phyloP scores from a whole-genome alignment of 441 rosid species.

The Aleurites moluccanus region DNA sequence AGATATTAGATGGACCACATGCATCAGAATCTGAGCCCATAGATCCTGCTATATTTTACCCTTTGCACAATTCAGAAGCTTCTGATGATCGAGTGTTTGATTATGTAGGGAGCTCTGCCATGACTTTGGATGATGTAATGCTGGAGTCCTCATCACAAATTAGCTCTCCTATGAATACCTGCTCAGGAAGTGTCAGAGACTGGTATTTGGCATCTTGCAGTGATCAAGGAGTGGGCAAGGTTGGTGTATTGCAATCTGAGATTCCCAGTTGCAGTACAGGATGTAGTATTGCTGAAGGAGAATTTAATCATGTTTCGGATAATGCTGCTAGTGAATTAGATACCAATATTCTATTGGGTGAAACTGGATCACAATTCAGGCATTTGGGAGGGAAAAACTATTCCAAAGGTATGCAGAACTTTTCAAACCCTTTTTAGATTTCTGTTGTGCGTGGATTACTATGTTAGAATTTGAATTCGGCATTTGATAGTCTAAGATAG shows the following conservation, averaged over 20 bases:
- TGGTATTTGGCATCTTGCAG: slow-evolving; percentile 35
- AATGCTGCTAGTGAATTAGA: slow-evolving; percentile 28
- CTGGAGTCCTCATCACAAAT: slow-evolving; percentile 31
- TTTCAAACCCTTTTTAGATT: background rate
- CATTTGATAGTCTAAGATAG: slow-evolving; percentile 8
- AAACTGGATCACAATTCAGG: slow-evolving; percentile 32
- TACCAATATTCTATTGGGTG: slow-evolving; percentile 24
- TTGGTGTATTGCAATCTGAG: slow-evolving; percentile 40
- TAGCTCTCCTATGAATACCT: slow-evolving; percentile 36
- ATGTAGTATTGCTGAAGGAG: slow-evolving; percentile 44
- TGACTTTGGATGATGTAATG: slow-evolving; percentile 21
- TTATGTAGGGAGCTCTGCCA: slow-evolving; percentile 13
- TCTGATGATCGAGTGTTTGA: slow-evolving; percentile 36
- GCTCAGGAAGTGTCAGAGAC: slow-evolving; percentile 49
- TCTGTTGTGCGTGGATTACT: slow-evolving; percentile 2
- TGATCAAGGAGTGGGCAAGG: slow-evolving; percentile 33
- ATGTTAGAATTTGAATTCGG: slow-evolving; percentile 3
- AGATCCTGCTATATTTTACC: slow-evolving; percentile 13
- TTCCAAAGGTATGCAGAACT: slow-evolving; percentile 35
- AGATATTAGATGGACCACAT: slow-evolving; percentile 30
- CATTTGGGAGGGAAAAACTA: slow-evolving; percentile 25
- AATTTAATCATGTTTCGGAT: slow-evolving; percentile 34
- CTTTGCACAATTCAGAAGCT: slow-evolving; percentile 30
- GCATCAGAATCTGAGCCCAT: slow-evolving; percentile 22
- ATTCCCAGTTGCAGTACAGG: slow-evolving; percentile 46